Percentiles rank a stretch among this genome's conserved stretches.
These are phyloP conservation scores for Oleoguttula mirabilis DNA, from an alignment of 495 filamentous ascomycete species.

Conservation along the genomic window DNA sequence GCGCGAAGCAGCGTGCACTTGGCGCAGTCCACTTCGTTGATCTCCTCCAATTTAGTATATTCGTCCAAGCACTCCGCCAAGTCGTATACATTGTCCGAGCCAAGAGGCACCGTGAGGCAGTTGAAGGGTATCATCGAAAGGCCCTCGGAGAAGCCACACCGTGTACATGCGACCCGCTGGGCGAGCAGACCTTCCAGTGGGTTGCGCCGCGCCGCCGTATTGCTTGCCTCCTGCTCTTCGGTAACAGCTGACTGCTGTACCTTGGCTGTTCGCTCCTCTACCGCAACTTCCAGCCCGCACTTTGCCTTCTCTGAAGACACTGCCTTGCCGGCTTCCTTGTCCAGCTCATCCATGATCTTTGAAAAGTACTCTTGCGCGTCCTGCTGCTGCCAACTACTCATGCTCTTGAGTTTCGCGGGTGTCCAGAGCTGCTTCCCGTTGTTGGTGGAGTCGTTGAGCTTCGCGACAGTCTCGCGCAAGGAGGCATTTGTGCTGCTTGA, in stretches of 20 bases:
- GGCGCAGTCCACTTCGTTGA: slow-evolving; percentile 78
- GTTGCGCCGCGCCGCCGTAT: slow-evolving; percentile 31
- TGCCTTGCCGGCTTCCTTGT: slow-evolving; percentile 36
- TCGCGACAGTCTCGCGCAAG: slow-evolving; percentile 50
- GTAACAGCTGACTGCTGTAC: slow-evolving; percentile 12
- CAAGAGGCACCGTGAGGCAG: slow-evolving; percentile 71
- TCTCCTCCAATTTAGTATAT: slow-evolving; percentile 71
- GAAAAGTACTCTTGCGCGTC: slow-evolving; percentile 98
- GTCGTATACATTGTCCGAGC: slow-evolving; percentile 41
- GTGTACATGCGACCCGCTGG: slow-evolving; percentile 78
- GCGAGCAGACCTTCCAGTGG: slow-evolving; percentile 83
- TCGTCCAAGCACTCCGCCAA: slow-evolving; percentile 69
- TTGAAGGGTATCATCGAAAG: slow-evolving; percentile 86
- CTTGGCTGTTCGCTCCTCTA: slow-evolving; percentile 19
- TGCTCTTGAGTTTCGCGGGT: slow-evolving; percentile 61
- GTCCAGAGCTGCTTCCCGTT: slow-evolving; percentile 67
- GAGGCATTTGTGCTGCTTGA: slow-evolving; percentile 41
- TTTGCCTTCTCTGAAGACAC: not conserved
- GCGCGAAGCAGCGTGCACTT: slow-evolving; percentile 70
- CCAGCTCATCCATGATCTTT: slow-evolving; percentile 74
- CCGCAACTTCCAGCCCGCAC: slow-evolving; percentile 33
- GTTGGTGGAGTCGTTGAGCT: slow-evolving; percentile 53
- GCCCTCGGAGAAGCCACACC: slow-evolving; percentile 76
- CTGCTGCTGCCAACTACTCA: slow-evolving; percentile 92
- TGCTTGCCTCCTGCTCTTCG: slow-evolving; percentile 18